phyloP scores from a whole-genome alignment of 305 asterid genomes.

The Rubia tinctorum region DNA sequence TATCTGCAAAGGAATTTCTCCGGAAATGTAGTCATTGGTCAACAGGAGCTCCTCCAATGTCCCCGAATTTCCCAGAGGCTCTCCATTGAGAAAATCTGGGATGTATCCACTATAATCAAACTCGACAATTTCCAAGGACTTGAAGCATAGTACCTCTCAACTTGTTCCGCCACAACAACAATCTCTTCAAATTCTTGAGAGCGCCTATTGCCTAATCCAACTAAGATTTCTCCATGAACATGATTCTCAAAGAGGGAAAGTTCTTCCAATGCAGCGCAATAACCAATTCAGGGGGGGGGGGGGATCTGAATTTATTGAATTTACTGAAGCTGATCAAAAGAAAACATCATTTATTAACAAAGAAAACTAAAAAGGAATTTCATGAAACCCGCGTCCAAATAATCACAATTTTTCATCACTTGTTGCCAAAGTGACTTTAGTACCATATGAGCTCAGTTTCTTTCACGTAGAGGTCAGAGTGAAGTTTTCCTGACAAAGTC shows the following conservation, averaged over 20 bases:
- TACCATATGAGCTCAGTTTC: neutral
- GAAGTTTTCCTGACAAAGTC: slow-evolving; percentile 89
- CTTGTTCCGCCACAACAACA: slow-evolving; percentile 60
- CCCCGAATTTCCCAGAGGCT: slow-evolving; percentile 34
- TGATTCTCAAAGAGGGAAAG: slow-evolving; percentile 57
- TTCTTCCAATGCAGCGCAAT: slow-evolving; percentile 50
- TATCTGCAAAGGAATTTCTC: slow-evolving; percentile 43
- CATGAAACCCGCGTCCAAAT: slow-evolving; percentile 36
- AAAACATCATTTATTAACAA: too few relatives aligned
- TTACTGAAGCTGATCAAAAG: too few relatives aligned
- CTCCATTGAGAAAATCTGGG: slow-evolving; percentile 50
- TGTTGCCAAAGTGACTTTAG: neutral
- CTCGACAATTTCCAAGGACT: slow-evolving; percentile 51
- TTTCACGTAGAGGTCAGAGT: slow-evolving; percentile 53
- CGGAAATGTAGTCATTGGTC: slow-evolving; percentile 49
- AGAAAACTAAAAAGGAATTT: too few relatives aligned
- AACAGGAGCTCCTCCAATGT: slow-evolving; percentile 35
- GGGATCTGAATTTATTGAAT: too few relatives aligned
- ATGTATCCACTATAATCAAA: slow-evolving; percentile 48
- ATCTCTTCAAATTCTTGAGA: slow-evolving; percentile 41
- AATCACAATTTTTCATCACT: neutral
- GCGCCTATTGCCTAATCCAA: slow-evolving; percentile 44
- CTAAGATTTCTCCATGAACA: slow-evolving; percentile 53
- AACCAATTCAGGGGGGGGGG: slow-evolving; percentile 52
- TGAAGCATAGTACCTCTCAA: slow-evolving; percentile 47